Conservation (phyloP, 352 stramenopile genomes). For the Phytopythium mirpurense region DNA sequence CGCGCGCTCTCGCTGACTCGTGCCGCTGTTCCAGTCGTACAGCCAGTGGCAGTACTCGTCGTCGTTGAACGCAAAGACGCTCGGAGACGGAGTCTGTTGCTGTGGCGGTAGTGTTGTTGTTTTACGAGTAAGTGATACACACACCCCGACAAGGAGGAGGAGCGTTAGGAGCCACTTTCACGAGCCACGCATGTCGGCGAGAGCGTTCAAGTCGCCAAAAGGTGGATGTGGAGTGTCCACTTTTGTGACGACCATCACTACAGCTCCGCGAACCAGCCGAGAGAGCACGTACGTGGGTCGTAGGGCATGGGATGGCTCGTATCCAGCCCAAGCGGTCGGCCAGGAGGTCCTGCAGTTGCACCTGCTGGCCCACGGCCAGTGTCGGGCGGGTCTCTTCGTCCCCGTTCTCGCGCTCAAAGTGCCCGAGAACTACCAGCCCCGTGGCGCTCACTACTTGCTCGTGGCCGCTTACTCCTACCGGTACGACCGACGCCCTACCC, state of each 20-base stretch:
- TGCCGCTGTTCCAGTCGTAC: constrained; percentile 56
- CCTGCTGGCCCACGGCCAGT: constrained; percentile 15
- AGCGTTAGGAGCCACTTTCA: too few species aligned
- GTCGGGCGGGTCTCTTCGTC: constrained; percentile 16
- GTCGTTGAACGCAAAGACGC: constrained; percentile 19
- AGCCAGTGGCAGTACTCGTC: constrained; percentile 42
- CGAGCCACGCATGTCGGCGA: too few species aligned
- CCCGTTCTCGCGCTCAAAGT: constrained; percentile 26
- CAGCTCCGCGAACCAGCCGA: too few species aligned
- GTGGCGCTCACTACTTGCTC: constrained; percentile 1
- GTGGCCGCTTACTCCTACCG: too few species aligned
- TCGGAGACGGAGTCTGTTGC: too few species aligned
- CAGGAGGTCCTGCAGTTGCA: constrained; percentile 10
- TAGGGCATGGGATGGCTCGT: not conserved
- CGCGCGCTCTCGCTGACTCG: constrained; percentile 36
- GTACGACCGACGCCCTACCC: not conserved
- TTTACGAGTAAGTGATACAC: too few species aligned
- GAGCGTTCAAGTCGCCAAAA: too few species aligned
- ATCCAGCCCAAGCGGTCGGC: constrained; percentile 19
- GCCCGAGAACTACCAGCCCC: constrained; percentile 21
- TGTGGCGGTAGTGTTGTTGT: too few species aligned
- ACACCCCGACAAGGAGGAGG: too few species aligned
- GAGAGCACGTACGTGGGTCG: too few species aligned
- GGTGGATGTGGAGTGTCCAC: too few species aligned
- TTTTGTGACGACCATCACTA: too few species aligned